Percentiles rank a stretch among this genome's conserved stretches.
Evolutionary conservation across 495 filamentous ascomycete species (phyloP).

Genomic region (Aspergillus carlsbadensis): DNA sequence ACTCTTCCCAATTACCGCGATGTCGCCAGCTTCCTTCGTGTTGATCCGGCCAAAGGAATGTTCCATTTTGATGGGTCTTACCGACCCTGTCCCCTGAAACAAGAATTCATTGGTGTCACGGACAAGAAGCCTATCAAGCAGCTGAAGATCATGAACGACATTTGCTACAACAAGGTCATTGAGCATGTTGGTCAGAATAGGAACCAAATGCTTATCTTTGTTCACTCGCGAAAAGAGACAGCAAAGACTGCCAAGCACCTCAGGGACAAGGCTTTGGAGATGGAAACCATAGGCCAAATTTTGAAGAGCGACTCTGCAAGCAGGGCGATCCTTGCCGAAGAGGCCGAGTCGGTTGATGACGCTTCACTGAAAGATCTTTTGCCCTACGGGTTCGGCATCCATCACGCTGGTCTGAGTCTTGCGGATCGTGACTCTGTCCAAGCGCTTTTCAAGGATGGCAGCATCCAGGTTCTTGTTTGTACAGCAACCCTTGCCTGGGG

Average conservation of each 20-base stretch:
- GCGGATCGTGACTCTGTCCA: slow-evolving; percentile 92
- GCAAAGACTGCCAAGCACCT: slow-evolving; percentile 96
- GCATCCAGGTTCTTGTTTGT: slow-evolving; percentile 93
- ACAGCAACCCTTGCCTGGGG: slow-evolving; percentile 96
- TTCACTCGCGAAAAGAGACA: slow-evolving; percentile 96
- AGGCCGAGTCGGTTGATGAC: slow-evolving; percentile 80
- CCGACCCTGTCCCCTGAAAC: slow-evolving; percentile 86
- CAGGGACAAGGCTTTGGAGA: slow-evolving; percentile 89
- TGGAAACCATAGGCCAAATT: slow-evolving; percentile 96
- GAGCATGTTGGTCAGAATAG: slow-evolving; percentile 89
- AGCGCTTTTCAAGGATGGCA: slow-evolving; percentile 86
- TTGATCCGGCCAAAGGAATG: slow-evolving; percentile 78
- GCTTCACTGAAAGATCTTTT: slow-evolving; percentile 89
- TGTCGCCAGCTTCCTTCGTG: slow-evolving; percentile 92
- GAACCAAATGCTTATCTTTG: slow-evolving; percentile 98
- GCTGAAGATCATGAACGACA: slow-evolving; percentile 98
- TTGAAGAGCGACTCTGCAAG: slow-evolving; percentile 91
- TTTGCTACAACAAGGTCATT: slow-evolving; percentile 95
- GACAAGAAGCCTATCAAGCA: slow-evolving; percentile 99
- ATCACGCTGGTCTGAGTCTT: slow-evolving; percentile 95
- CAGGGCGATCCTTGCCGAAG: slow-evolving; percentile 80
- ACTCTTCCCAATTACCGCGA: slow-evolving; percentile 97
- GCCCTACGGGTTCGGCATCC: slow-evolving; percentile 95
- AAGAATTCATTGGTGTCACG: slow-evolving; percentile 97
- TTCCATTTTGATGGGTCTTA: slow-evolving; percentile 97